Evolutionary conservation across 2,329 filamentous ascomycete species (phyloP).

Genomic region (Lecanicillium sp.): DNA sequence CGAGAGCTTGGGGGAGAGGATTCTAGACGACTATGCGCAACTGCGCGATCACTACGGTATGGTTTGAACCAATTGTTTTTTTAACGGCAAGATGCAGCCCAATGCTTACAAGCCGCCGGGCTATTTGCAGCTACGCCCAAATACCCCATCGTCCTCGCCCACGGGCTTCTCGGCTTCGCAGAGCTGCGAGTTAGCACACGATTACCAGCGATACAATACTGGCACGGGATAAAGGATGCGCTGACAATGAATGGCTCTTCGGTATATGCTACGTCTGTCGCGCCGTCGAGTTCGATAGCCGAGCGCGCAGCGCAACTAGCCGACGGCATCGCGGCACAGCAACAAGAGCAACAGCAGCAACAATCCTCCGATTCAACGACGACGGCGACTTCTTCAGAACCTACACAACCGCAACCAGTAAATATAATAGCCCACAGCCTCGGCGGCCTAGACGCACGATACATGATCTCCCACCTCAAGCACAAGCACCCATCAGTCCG

Average conservation of each 20-base stretch:
- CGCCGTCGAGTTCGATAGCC: constrained; percentile 52
- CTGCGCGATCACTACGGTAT: constrained; percentile 37
- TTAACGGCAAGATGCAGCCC: too few species aligned
- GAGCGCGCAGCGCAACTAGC: constrained; percentile 50
- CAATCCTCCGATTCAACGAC: not conserved
- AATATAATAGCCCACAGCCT: constrained; percentile 69
- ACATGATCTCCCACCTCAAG: constrained; percentile 52
- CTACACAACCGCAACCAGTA: constrained; percentile 42
- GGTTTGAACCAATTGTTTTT: too few species aligned
- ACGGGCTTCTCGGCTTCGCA: constrained; percentile 56
- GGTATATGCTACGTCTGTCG: constrained; percentile 54
- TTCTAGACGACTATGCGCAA: constrained; percentile 37
- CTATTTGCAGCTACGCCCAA: constrained; percentile 41
- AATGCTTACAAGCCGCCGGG: too few species aligned
- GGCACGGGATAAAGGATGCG: constrained; percentile 55
- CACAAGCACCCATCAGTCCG: constrained; percentile 23
- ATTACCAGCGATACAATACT: constrained; percentile 52
- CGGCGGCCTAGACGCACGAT: constrained; percentile 57
- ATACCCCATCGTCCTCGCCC: constrained; percentile 55
- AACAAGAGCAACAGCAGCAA: constrained; percentile 7
- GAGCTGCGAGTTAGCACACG: constrained; percentile 43
- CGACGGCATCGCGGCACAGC: constrained; percentile 38
- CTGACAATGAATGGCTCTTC: constrained; percentile 42
- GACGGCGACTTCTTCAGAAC: too few species aligned
- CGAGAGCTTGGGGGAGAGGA: constrained; percentile 28